phyloP scores from a whole-genome alignment of 78 protist species.

The Speleostelium caveatum region DNA sequence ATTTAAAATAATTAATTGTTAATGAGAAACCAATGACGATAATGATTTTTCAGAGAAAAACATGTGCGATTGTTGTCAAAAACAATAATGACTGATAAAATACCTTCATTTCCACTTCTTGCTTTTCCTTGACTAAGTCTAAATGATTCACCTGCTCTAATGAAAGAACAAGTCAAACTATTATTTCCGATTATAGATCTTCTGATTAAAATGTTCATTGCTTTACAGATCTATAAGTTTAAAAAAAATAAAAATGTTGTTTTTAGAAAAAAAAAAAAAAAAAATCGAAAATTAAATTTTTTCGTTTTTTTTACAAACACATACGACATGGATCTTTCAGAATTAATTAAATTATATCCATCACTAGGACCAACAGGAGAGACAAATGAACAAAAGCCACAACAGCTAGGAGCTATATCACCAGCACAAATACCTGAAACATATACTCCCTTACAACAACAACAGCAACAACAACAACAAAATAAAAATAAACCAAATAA shows the following conservation, averaged over 20 bases:
- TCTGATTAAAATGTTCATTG: slow-evolving; percentile 3
- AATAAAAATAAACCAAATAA: background rate
- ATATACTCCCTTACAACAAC: too few relatives aligned
- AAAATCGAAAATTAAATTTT: background rate
- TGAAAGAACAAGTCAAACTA: background rate
- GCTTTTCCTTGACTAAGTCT: slow-evolving; percentile 3
- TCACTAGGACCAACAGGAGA: background rate
- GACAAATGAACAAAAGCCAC: background rate
- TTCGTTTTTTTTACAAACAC: too few relatives aligned
- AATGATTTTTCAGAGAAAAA: background rate
- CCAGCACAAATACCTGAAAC: too few relatives aligned
- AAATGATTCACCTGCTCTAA: slow-evolving; percentile 58
- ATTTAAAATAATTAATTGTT: background rate
- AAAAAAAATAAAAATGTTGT: background rate
- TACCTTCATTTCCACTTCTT: slow-evolving; percentile 77
- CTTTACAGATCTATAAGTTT: background rate
- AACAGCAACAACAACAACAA: slow-evolving; percentile 13
- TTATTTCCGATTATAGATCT: background rate
- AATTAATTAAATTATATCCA: background rate
- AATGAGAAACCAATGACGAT: background rate
- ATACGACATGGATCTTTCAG: background rate
- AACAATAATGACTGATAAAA: too few relatives aligned
- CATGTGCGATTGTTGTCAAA: too few relatives aligned
- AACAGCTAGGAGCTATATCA: too few relatives aligned
- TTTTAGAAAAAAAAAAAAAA: background rate